Conservation (phyloP, 2,329 filamentous ascomycete species). For the Lachnellula arida region DNA sequence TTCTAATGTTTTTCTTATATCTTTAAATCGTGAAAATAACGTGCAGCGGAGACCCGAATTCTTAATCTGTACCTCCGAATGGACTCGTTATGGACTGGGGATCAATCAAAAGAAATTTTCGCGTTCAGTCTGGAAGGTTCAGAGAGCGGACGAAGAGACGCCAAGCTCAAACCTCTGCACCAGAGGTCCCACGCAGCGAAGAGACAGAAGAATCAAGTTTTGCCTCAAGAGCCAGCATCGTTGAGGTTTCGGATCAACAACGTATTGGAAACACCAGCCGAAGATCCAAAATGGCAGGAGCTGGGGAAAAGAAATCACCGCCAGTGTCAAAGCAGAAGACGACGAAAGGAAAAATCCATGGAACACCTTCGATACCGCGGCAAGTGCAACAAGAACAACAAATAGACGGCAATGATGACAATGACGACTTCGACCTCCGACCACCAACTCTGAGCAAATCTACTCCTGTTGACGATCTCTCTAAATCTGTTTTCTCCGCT, state of each 20-base stretch:
- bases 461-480: slow-evolving; percentile 2
- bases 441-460: slow-evolving; percentile 1
- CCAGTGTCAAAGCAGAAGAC: neutral
- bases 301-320: neutral
- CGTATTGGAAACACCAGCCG: neutral
- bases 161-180: neutral
- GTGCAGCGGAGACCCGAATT: neutral
- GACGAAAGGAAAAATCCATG: neutral
- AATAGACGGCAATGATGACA: neutral
- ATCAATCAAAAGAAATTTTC: neutral
- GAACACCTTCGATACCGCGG: no score
- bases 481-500: slow-evolving; percentile 7
- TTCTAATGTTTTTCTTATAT: neutral
- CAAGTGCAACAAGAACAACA: neutral
- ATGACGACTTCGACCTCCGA: slow-evolving; percentile 7
- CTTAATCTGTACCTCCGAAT: neutral
- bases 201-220: neutral
- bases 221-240: neutral
- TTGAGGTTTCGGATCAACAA: neutral
- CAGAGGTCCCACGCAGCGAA: neutral
- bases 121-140: neutral
- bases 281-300: neutral
- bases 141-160: neutral
- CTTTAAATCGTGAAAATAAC: neutral
- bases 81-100: neutral